phyloP scores from a whole-genome alignment of 768 basidiomycete genomes.

The Dioszegia crocea region DNA sequence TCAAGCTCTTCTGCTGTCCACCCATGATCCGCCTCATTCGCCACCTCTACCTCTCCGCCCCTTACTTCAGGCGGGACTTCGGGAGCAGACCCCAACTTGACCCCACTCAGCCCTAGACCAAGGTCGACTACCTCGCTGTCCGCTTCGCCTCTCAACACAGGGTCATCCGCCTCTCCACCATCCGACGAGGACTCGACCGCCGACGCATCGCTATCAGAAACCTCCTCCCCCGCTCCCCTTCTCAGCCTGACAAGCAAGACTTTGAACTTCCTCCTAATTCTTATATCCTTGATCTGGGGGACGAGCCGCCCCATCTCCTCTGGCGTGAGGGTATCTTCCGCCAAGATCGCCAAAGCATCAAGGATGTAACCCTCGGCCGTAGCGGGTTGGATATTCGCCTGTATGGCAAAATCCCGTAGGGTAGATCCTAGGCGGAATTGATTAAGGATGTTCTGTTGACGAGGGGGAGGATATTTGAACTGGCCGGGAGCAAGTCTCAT shows the following conservation, averaged over 20 bases:
- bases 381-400: slow-evolving; percentile 13
- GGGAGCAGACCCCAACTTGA: not conserved
- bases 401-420: slow-evolving; percentile 9
- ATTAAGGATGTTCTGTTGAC: slow-evolving; percentile 11
- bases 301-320: slow-evolving; percentile 8
- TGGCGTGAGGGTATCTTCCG: not conserved
- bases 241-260: not conserved
- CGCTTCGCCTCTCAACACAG: too few relatives aligned
- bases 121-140: not conserved
- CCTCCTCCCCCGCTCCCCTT: not conserved
- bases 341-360: not conserved
- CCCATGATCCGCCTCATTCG: not conserved
- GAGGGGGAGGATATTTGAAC: slow-evolving; percentile 8
- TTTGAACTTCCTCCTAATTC: not conserved
- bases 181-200: not conserved
- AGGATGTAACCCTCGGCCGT: slow-evolving; percentile 17
- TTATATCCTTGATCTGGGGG: not conserved
- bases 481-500: not conserved
- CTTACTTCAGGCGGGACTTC: too few relatives aligned
- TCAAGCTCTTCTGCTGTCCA: not conserved
- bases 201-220: not conserved
- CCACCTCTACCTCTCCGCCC: too few relatives aligned
- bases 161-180: not conserved
- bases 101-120: not conserved
- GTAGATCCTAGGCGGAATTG: slow-evolving; percentile 6